Base-by-base conservation (phyloP, 352 stramenopile species). In the Globisporangium paroecandrum region DNA sequence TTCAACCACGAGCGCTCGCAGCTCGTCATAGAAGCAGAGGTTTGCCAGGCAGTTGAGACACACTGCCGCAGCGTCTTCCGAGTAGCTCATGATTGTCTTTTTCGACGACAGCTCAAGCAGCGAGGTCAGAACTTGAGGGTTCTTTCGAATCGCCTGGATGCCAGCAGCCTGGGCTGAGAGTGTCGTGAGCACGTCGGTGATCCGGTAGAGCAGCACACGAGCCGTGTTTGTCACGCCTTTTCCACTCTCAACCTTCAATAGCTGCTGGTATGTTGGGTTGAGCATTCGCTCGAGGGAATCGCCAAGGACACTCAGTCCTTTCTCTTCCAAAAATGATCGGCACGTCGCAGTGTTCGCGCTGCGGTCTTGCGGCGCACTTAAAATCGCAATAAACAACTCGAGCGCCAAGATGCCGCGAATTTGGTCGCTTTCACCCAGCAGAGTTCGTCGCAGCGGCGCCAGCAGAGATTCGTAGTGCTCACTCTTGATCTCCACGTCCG, bases 351-450 rank as follows among this genome's bases (percentile, higher is more conserved):
- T 78, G 65, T 95, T 94, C 24, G 82, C 73, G 20, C 72, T 83
- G 24, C 61, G 73, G 8, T 72, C 69, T 53, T 87, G 77, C 0
- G 83, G 75, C 2, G 81, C 64, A 2, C 80, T 79, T 46, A 95
- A 63, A 20, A 93, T 72, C 8, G 78, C 74, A 3, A 89, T 77
- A 65, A 94, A 76, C 12, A 94, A 70, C 47, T 94, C 84, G 58
- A 94, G 69, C 0, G 84, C 85, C 27, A 91, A 72, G 59, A 89
- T 87, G 2, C 84, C 84, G n/a, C 82, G 84, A 4, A 93, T 69
- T 70, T 95, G 88, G 60, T 95, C 88, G 4, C 81, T 74, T 43
- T 94, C 83, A 4, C 82, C 85, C 0, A 95, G 71, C 34, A 95
- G 71, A 0, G 80, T 85, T 0, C 88, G 77, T 36, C 78, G 78